phyloP scores from a whole-genome alignment of 345 rosid species.

The Sisymbrium irio region DNA sequence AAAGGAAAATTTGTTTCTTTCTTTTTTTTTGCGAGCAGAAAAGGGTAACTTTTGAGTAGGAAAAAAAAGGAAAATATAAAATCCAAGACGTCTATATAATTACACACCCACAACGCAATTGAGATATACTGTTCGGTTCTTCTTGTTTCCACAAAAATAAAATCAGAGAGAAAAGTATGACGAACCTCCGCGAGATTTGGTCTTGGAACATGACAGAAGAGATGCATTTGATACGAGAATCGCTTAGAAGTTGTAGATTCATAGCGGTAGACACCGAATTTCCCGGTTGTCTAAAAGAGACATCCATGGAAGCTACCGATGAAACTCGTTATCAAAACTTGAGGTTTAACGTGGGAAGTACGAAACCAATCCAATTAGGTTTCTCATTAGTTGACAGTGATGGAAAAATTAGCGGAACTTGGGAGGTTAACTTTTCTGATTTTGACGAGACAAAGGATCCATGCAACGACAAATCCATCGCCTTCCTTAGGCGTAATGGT shows the following conservation, averaged over 20 bases:
- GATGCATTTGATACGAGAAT: not conserved
- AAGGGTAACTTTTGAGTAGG: too few relatives aligned
- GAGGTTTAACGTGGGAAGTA: not conserved
- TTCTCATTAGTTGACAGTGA: not conserved
- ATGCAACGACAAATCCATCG: not conserved
- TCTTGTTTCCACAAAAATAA: not conserved
- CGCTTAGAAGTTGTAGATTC: not conserved
- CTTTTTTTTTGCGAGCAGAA: too few relatives aligned
- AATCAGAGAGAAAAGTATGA: not conserved
- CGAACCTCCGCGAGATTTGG: not conserved
- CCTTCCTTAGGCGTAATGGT: constrained; percentile 12
- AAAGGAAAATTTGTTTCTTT: too few relatives aligned
- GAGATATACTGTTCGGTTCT: not conserved
- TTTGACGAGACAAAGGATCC: not conserved
- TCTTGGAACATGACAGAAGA: not conserved
- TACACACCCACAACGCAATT: not conserved
- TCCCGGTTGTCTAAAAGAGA: constrained; percentile 2
- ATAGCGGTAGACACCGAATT: constrained; percentile 17
- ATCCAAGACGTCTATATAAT: not conserved
- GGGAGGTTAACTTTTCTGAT: constrained; percentile 22
- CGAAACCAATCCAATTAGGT: constrained; percentile 16
- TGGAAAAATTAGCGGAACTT: not conserved
- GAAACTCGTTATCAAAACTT: not conserved
- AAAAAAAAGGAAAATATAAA: too few relatives aligned
- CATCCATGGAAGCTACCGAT: not conserved